Base-by-base conservation (phyloP, 192 early-diverging fungal species). In the Gigaspora rosea region DNA sequence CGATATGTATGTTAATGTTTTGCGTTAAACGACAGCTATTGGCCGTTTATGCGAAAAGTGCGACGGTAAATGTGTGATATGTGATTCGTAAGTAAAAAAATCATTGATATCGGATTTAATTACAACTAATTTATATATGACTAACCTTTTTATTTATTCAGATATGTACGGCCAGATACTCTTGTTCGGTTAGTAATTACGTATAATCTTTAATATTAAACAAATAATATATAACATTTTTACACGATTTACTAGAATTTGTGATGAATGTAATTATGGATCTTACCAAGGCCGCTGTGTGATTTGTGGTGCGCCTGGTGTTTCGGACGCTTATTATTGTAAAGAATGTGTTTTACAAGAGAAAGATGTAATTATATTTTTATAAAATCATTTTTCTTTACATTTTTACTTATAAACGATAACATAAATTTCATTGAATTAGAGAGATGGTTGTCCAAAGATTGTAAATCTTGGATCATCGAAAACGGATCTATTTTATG, bases 181-280 rank as follows among this genome's bases (percentile, higher is more conserved):
- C 75, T 93, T 51, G 97, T 97, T 12, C 57, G 73, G 73, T 75
- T 27, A 75, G 58, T 27, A 20, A 33, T 48, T 13, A 33, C 3
- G 8, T 74, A 49, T 50, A 35, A 27, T 27, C 11, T 64, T 15
- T 64, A 64, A 41, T 27, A 64, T 35, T 32, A 4, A 57, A 27
- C 27, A 54, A 52, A 67, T 47, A 16, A 47, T 41, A 20, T 46
- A 15, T 20, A 36, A 15, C 32, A 11, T 8, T 63, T n/a, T 12
- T 22, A 46, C 56, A 13, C 16, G 58, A 16, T 36, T 35, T 59
- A 11, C n/a, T 49, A 92, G 91, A 62, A 93, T 97, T 58, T 98
- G 97, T 80, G 95, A 96, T 78, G 96, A 98, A 81, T 97, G 95
- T 86, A 98, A 98, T 86, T 98, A 94, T 83, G 96, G 97, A 69